Evolutionary conservation across 106 monocot genomes (phyloP), one percentile per base, ranked within the genome.

Genomic region (Narthecium ossifragum): DNA sequence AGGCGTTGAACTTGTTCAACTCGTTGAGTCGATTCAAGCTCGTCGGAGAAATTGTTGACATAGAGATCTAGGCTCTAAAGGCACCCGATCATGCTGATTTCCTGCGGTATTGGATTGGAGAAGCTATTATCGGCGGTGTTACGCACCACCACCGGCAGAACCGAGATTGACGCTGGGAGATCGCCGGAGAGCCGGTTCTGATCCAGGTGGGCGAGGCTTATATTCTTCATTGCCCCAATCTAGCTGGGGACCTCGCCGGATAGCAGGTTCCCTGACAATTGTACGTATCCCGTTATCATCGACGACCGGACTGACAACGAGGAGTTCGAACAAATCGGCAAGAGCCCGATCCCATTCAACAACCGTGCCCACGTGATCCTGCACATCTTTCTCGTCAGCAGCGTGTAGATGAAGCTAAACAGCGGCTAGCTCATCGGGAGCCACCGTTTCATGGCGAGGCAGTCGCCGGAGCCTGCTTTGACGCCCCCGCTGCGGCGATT

Each of bases 361-460:
- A 85, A 31, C 5, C 52, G 58, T 18, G 75, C 72, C 93, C 93
- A 93, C 3, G 34, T 57, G 5, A 6, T 28, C 10, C 77, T 67
- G 77, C 93, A 93, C 17, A 5, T 85, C 71, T 77, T 78, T 53
- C 68, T 49, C 23, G 69, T 88, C 88, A 88, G 75, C 50, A 77
- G 32, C 8, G 69, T 57, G 78, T 88, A 81, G 18, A 70, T 41
- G 60, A 92, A 92, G 49, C 64, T 87, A 65, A 84, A 92, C 25
- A 84, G 88, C 31, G 84, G 88, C 57, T 88, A 92, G 13, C n/a
- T 63, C 43, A 75, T 78, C 15, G 88, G 88, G 4, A 92, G 40
- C 92, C 92, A 92, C 18, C 84, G 71, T 38, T 53, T 59, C 89
- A 88, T 82, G n/a, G 77, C 21, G 29, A 80, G 53, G 60, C 85